Evolutionary conservation across 2,329 filamentous ascomycete genomes (phyloP), one percentile per base, ranked within the genome.

Genomic region (Thelonectria discophora): DNA sequence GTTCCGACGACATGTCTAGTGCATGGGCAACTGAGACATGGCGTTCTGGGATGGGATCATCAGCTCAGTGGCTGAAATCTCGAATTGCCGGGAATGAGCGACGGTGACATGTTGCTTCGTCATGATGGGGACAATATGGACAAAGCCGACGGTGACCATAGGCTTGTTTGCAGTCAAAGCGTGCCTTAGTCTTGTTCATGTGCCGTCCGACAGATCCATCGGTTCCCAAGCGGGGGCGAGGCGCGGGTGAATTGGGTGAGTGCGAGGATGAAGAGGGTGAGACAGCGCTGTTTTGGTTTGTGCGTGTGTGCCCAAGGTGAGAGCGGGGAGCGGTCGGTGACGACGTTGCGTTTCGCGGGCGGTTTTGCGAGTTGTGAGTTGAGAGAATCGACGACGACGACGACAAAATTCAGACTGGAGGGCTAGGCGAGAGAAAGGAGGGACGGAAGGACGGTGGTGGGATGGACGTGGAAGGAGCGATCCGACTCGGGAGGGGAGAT

Each of bases 31-130:
- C 48, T 66, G 55, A 68, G 65, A 68, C 65, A 69, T 67, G 58
- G 56, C 63, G 67, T 55, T 55, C 58, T 64, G 47, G 20, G 27
- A 60, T 45, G 42, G 57, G 50, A 48, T 55, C 63, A 70, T 70
- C 68, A 67, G 63, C 61, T 63, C 68, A 70, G 68, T 70, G 68
- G 66, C 68, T 67, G 67, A 55, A 47, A 63, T 65, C 68, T 71
- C 61, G 65, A 71, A 60, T 48, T 39, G 52, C 52, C 24, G 46
- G 52, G 46, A 42, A 55, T 55, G 45, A 24, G 30, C 32, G 20
- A 37, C 30, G 18, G n/a, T 47, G 24, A n/a, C 20, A 50, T 42
- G 43, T 48, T 60, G 57, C 47, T 11, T 34, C 51, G 45, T 13
- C 40, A 51, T 49, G 17, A 12, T 45, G 42, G 42, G 42, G 42